phyloP scores from a whole-genome alignment of 306 rosid species.

The Sphenostylis stenocarpa region DNA sequence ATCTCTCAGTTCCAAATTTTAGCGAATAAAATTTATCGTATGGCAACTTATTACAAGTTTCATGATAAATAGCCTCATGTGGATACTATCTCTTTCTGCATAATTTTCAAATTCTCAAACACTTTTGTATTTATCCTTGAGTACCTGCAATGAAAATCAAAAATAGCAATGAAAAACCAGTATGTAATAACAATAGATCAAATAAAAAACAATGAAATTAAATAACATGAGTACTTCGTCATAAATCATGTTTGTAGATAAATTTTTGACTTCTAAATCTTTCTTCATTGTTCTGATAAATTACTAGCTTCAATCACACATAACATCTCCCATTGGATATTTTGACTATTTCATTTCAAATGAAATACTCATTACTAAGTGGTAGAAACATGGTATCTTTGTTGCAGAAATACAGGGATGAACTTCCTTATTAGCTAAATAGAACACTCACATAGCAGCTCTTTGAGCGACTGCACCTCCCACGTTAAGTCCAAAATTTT shows the following conservation, averaged over 20 bases:
- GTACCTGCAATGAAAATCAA: slow-evolving; percentile 47
- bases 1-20: background rate
- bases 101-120: slow-evolving; percentile 21
- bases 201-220: background rate
- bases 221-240: background rate
- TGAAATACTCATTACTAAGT: background rate
- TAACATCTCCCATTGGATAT: background rate
- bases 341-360: background rate
- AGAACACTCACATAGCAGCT: background rate
- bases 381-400: background rate
- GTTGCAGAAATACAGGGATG: background rate
- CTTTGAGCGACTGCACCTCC: background rate
- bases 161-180: slow-evolving; percentile 23
- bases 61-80: background rate
- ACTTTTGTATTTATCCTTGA: slow-evolving; percentile 27
- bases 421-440: background rate
- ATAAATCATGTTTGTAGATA: background rate
- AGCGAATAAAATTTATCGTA: background rate
- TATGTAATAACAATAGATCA: background rate
- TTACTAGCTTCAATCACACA: background rate
- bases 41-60: slow-evolving; percentile 17
- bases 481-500: too few species aligned
- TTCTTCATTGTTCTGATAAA: background rate
- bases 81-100: slow-evolving; percentile 1
- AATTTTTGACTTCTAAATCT: background rate